Evolutionary conservation across 2,329 filamentous ascomycete species (phyloP).

Genomic region (Fusarium longipes): DNA sequence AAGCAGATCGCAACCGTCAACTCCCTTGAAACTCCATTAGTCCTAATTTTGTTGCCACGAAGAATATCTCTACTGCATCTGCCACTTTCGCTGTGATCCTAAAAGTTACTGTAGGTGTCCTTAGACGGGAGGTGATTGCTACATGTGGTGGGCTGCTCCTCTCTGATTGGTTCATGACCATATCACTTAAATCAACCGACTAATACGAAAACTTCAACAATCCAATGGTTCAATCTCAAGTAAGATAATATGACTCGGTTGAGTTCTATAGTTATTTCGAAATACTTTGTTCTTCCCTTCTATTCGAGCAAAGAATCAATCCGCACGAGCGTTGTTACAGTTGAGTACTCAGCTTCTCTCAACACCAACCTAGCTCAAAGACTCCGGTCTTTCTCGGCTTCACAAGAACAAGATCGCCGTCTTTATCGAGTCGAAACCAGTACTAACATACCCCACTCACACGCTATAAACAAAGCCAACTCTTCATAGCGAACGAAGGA

Average conservation of each 20-base stretch:
- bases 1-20: constrained; percentile 14
- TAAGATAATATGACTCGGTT: not conserved
- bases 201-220: constrained; percentile 33
- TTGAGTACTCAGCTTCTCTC: not conserved
- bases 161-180: constrained; percentile 37
- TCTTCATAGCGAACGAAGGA: constrained; percentile 43
- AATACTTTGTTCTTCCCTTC: not conserved
- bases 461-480: constrained; percentile 20
- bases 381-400: not conserved
- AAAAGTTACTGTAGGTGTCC: constrained; percentile 16
- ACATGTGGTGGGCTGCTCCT: constrained; percentile 41
- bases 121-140: constrained; percentile 33
- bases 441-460: constrained; percentile 38
- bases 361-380: not conserved
- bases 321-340: too few species aligned
- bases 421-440: constrained; percentile 17
- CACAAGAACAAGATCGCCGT: constrained; percentile 25
- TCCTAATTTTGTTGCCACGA: not conserved
- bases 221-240: constrained; percentile 8
- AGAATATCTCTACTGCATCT: not conserved
- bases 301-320: not conserved
- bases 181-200: constrained; percentile 23
- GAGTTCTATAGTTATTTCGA: not conserved
- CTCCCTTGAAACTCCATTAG: constrained; percentile 22
- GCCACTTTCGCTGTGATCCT: constrained; percentile 8